A percentile compares a stretch with the other conserved stretches of the same genome.
Conservation (phyloP, 106 monocot genomes). For the Allium sativum region DNA sequence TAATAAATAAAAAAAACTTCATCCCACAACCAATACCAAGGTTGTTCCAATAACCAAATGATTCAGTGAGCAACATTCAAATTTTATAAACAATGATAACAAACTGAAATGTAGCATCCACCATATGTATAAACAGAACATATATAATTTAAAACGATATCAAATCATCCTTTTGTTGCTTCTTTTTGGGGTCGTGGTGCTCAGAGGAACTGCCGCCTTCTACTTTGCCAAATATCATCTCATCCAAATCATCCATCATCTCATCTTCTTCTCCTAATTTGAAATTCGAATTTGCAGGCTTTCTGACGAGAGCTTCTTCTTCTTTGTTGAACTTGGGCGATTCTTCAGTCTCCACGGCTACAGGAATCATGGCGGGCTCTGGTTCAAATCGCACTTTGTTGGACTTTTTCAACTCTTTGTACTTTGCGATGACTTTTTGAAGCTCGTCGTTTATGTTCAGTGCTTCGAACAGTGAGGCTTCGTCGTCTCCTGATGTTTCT, state of each 20-base stretch:
- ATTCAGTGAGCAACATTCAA: too few relatives aligned
- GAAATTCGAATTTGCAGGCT: conserved; percentile 39
- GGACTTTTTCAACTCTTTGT: conserved; percentile 42
- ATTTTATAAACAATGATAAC: too few relatives aligned
- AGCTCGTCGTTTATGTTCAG: conserved; percentile 43
- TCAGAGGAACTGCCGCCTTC: conserved; percentile 29
- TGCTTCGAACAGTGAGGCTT: conserved; percentile 41
- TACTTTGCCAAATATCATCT: conserved; percentile 85
- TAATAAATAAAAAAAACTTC: too few relatives aligned
- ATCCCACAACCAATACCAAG: too few relatives aligned
- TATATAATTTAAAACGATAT: conserved; percentile 12
- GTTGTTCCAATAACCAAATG: too few relatives aligned
- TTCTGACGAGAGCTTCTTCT: conserved; percentile 55
- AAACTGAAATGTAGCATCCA: too few relatives aligned
- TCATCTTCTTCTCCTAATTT: conserved; percentile 44
- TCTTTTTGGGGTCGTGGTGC: conserved; percentile 33
- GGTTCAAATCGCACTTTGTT: conserved; percentile 28
- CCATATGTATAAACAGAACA: not conserved
- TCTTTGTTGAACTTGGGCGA: conserved; percentile 49
- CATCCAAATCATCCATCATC: conserved; percentile 70
- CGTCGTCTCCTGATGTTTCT: conserved; percentile 32
- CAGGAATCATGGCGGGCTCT: conserved; percentile 72
- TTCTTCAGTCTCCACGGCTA: conserved; percentile 77
- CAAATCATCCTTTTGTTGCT: conserved; percentile 33
- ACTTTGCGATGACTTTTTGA: conserved; percentile 32